phyloP scores from a whole-genome alignment of 2,329 filamentous ascomycete species.

The Ilyonectria mors-panacis region DNA sequence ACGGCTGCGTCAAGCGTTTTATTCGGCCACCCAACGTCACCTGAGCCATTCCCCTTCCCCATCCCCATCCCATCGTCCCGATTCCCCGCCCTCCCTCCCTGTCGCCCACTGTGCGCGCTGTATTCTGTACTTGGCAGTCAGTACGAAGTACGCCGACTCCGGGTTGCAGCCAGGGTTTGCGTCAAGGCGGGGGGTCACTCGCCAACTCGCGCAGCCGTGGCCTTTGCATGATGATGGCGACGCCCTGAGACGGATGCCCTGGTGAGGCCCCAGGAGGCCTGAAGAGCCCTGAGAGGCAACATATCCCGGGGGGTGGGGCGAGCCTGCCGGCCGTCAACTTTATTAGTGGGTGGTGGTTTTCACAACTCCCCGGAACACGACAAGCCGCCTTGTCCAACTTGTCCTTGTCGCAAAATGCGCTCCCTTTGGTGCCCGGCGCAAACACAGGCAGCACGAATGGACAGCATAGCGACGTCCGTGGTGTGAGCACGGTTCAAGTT shows the following conservation, averaged over 20 bases:
- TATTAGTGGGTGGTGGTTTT: constrained; percentile 8
- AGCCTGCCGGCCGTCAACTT: constrained; percentile 13
- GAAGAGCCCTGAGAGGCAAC: neutral
- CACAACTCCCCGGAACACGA: constrained; percentile 10
- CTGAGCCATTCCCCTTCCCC: constrained; percentile 36
- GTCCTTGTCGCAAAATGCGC: constrained; percentile 2
- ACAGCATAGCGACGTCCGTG: neutral
- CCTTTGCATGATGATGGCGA: neutral
- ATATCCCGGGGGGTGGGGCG: constrained; percentile 22
- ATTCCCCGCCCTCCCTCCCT: constrained; percentile 8
- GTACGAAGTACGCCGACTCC: neutral
- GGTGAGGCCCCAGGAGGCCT: neutral
- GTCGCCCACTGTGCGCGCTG: neutral
- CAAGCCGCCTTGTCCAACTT: neutral
- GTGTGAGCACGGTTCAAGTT: neutral
- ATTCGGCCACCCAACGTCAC: constrained; percentile 47
- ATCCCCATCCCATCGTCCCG: constrained; percentile 1
- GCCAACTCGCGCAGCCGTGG: too few species aligned
- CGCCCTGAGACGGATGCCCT: neutral
- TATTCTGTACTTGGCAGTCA: neutral
- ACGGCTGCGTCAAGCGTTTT: constrained; percentile 50
- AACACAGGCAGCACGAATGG: neutral
- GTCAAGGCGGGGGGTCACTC: too few species aligned
- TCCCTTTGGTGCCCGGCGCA: constrained; percentile 14
- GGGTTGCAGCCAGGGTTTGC: too few species aligned